Evolutionary conservation across 257 asterid species (phyloP).

Genomic region (Misopates orontium): DNA sequence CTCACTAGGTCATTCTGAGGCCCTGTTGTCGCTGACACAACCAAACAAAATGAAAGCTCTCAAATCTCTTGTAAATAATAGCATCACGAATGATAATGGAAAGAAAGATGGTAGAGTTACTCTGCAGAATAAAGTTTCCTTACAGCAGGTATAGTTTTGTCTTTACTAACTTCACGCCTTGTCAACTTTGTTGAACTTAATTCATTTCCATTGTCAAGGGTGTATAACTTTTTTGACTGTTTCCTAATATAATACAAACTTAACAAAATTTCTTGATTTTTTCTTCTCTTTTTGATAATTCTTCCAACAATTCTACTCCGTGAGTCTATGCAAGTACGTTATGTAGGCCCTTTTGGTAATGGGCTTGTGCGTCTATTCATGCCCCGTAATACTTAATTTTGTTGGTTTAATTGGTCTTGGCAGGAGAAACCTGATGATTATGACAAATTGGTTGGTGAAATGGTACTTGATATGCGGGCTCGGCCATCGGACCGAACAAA

Average conservation of each 20-base stretch:
- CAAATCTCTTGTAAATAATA: slow-evolving; percentile 60
- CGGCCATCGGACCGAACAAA: slow-evolving; percentile 91
- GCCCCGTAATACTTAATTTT: slow-evolving; percentile 11
- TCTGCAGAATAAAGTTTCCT: slow-evolving; percentile 36
- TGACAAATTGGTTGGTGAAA: slow-evolving; percentile 69
- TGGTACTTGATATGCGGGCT: slow-evolving; percentile 84
- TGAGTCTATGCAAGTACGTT: not conserved
- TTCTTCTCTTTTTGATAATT: not conserved
- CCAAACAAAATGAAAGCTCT: slow-evolving; percentile 79
- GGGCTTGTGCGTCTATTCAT: no score
- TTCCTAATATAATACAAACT: not conserved
- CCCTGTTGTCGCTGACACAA: slow-evolving; percentile 68
- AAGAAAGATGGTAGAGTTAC: slow-evolving; percentile 42
- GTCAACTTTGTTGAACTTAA: not conserved
- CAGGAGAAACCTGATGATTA: slow-evolving; percentile 85
- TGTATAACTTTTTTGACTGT: slow-evolving; percentile 10
- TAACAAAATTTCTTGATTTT: not conserved
- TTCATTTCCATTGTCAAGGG: slow-evolving; percentile 4
- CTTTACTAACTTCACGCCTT: not conserved
- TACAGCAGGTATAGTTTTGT: slow-evolving; percentile 43
- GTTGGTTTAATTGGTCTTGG: slow-evolving; percentile 21
- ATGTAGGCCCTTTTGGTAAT: not conserved
- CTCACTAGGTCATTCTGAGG: slow-evolving; percentile 75
- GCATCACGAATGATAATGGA: slow-evolving; percentile 38
- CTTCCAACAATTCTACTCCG: slow-evolving; percentile 3